Base-by-base conservation (phyloP, 2,329 filamentous ascomycete genomes). In the Davidsoniella virescens region DNA sequence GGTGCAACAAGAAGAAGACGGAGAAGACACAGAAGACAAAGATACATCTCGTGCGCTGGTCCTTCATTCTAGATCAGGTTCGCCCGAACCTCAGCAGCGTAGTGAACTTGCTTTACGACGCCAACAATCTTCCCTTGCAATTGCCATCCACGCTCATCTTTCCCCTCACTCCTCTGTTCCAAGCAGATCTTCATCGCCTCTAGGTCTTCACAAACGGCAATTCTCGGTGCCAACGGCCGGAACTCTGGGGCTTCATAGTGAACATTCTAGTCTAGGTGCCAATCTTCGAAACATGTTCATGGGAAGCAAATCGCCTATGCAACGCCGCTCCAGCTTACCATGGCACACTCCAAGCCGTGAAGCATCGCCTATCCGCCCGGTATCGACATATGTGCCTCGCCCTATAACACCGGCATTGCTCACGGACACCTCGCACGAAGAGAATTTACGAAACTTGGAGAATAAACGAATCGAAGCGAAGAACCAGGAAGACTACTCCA, bases 211-310 rank as follows among this genome's bases (percentile, higher is more conserved):
- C 26, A 51, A 52, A 25, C 56, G 55, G 7, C 55, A 55, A 40
- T 52, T 55, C 40, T 54, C 56, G 4, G 49, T 54, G 8, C 54
- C 57, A 8, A 59, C 56, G 5, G 55, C 56, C 5, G 55, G 56
- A 2, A 49, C 54, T 9, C 51, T 59, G 5, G 56, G 57, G 1
- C 54, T 59, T 7, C 53, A 55, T 10, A 50, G 54, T 17, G 52
- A 56, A 8, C 36, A 39, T 39, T 23, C 56, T 2, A 48, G 33
- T 20, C 14, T 38, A 14, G 43, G 44, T 9, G 29, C 29, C 29
- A 33, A 33, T 14, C 36, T 53, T 4, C 23, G 47, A 16, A 43
- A 44, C 16, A 40, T 53, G 39, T 50, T 53, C 12, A 47, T 53
- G 37, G 48, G 44, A 4, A 44, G 43, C n/a, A 39, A 33, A 2